Conservation (phyloP, 805 yeast genomes). For the Yamadazyma insecticola region DNA sequence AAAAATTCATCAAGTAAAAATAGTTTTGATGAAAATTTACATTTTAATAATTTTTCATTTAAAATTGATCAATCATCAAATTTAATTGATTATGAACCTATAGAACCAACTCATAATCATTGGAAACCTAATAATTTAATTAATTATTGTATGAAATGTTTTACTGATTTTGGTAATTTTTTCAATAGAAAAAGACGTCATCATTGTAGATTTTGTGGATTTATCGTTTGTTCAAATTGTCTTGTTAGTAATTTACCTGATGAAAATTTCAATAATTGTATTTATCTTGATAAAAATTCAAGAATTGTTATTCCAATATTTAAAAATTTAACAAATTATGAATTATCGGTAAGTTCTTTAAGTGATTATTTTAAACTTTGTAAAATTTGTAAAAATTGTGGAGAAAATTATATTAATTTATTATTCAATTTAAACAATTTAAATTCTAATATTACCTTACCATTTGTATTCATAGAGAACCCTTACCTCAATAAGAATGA, state of each 20-base stretch:
- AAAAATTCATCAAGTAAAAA: too few species aligned
- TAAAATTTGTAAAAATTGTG: conserved; percentile 32
- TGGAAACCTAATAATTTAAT: conserved; percentile 46
- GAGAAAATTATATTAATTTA: conserved; percentile 17
- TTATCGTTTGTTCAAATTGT: conserved; percentile 37
- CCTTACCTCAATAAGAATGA: conserved; percentile 15
- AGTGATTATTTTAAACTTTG: conserved; percentile 16
- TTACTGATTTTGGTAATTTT: conserved; percentile 28
- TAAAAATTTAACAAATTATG: conserved; percentile 13
- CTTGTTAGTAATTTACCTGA: conserved; percentile 20
- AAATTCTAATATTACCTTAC: conserved; percentile 7
- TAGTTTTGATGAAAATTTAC: too few species aligned
- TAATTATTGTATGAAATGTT: conserved; percentile 40
- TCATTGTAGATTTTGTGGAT: conserved; percentile 52
- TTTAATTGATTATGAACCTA: conserved; percentile 8
- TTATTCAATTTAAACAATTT: conserved; percentile 9
- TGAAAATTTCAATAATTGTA: conserved; percentile 7
- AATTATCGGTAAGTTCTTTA: conserved; percentile 1
- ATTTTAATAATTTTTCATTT: too few species aligned
- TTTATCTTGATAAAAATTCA: conserved; percentile 21
- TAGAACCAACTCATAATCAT: conserved; percentile 48
- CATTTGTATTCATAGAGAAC: conserved; percentile 27
- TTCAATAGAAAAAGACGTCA: conserved; percentile 33
- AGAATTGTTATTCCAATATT: conserved; percentile 35
- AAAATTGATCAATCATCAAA: too few species aligned